Evolutionary conservation across 2,329 filamentous ascomycete species (phyloP), one percentile per base, ranked within the genome.

Genomic region (Beauveria bassiana): DNA sequence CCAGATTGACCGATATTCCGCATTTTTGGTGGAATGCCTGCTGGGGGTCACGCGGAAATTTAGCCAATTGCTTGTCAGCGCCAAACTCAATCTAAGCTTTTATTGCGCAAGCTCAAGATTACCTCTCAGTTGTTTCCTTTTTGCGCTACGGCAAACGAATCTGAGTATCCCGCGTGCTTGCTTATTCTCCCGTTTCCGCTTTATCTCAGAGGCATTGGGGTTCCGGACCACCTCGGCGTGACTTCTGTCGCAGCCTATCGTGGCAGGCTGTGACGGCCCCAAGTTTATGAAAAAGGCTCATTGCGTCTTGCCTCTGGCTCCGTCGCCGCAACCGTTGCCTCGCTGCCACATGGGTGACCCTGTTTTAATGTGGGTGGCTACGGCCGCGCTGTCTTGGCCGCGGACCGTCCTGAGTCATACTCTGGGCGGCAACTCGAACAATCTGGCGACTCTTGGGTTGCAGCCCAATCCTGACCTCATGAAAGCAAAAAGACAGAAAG

Each of bases 311-410:
- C 2, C 42, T 56, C 26, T 3, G 10, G 31, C 38, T 59, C 34
- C 47, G 42, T 24, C 28, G 34, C 55, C 46, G 22, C n/a, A 52
- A 43, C 24, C 34, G 34, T 38, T 38, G 12, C 52, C 43, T 61
- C 49, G 47, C 47, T 52, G 61, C 61, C 61, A 62, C 61, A 62
- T 62, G 53, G 61, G 16, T 18, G 61, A n/a, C 54, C 61, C 61
- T 62, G 53, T 62, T 62, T 59, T 46, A 62, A 31, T 58, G 42
- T 62, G 61, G 61, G 14, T 42, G 53, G 16, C 24, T 26, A 14
- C 8, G 9, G 20, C 46, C 24, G 47, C 46, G 38, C 18, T 28
- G 53, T 45, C 53, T 55, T 55, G 53, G 53, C 57, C 28, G n/a
- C 47, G 26, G 49, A 28, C 49, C 57, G 38, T 38, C 47, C 40